These are phyloP conservation scores for Golubevia sp. DNA, from an alignment of 1,284 basidiomycete genomes.

Conservation along the genomic window DNA sequence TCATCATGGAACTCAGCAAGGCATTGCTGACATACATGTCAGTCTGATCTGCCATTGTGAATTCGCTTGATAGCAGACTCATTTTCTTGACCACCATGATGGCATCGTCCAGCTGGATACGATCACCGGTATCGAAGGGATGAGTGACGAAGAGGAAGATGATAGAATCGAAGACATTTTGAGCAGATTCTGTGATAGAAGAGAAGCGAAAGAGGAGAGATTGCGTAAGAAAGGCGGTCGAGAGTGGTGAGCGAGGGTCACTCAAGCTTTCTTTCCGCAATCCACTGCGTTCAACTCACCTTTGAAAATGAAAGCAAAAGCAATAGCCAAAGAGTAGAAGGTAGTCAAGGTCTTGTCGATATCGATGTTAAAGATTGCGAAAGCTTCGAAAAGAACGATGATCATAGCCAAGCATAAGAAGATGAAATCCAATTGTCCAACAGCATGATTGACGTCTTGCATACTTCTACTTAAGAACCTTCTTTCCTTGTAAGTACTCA, in stretches of 20 bases:
- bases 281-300: no score
- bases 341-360: conserved; percentile 46
- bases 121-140: conserved; percentile 54
- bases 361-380: conserved; percentile 55
- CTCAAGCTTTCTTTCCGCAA: no score
- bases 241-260: no score
- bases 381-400: conserved; percentile 48
- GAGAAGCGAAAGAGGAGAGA: no score
- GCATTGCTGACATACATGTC: conserved; percentile 51
- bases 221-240: no score
- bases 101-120: conserved; percentile 32
- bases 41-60: conserved; percentile 42
- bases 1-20: conserved; percentile 35
- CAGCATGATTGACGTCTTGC: conserved; percentile 54
- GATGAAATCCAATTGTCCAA: conserved; percentile 44
- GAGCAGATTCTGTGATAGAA: conserved; percentile 18
- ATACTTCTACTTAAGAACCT: conserved; percentile 45
- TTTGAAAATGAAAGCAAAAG: conserved; percentile 56
- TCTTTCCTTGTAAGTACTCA: conserved; percentile 64
- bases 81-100: conserved; percentile 49
- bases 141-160: conserved; percentile 57
- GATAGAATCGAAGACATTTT: conserved; percentile 57
- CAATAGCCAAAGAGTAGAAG: conserved; percentile 54
- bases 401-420: conserved; percentile 32
- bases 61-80: conserved; percentile 46